Percentiles rank a stretch among this genome's conserved stretches.
These are phyloP conservation scores for Nannochloropsis granulata DNA, from an alignment of 108 stramenopile species.

Conservation along the genomic window DNA sequence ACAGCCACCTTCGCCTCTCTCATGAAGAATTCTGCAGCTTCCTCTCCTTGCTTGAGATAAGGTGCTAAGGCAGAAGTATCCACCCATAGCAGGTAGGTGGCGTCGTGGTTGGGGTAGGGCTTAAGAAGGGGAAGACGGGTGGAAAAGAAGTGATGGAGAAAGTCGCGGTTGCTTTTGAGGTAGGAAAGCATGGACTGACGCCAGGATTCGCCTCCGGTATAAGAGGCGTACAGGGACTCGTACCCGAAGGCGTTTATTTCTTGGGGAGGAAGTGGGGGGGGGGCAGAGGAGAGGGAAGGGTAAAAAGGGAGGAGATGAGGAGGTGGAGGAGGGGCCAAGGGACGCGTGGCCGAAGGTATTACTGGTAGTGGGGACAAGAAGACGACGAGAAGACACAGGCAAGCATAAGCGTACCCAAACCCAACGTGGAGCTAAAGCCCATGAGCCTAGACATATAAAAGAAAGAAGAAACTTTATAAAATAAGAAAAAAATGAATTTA, in stretches of 20 bases:
- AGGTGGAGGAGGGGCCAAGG: background rate
- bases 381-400: no score
- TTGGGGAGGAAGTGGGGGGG: no score
- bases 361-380: background rate
- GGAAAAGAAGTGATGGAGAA: conserved; percentile 1
- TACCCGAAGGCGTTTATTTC: conserved; percentile 4
- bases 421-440: no score
- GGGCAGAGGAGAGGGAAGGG: no score
- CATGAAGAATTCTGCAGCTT: conserved; percentile 1
- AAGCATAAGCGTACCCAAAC: no score
- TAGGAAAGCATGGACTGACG: conserved; percentile 9
- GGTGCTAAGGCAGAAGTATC: background rate
- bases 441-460: no score
- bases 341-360: background rate
- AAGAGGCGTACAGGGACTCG: conserved; percentile 13
- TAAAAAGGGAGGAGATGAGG: no score
- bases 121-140: conserved; percentile 6
- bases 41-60: background rate
- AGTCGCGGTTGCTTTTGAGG: conserved; percentile 13
- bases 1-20: conserved; percentile 12
- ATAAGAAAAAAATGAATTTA: background rate
- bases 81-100: conserved; percentile 26
- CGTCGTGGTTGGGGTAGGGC: conserved; percentile 9
- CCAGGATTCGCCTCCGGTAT: conserved; percentile 13
- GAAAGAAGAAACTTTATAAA: background rate